Base-by-base conservation (phyloP, 2,329 filamentous ascomycete species). In the Neocucurbitaria cava region DNA sequence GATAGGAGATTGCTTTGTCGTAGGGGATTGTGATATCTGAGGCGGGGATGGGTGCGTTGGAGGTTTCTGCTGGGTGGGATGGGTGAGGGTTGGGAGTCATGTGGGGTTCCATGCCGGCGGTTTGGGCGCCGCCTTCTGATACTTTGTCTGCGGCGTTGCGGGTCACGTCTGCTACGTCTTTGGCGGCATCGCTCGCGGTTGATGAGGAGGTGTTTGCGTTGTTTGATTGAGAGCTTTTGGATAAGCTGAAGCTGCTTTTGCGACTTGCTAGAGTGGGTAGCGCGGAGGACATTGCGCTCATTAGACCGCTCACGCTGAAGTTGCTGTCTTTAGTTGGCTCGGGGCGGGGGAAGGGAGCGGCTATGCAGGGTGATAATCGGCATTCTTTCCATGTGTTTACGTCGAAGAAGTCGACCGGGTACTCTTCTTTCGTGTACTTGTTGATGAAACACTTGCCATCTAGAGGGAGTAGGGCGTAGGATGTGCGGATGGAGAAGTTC, bases 401-500 rank as follows among this genome's bases (percentile, higher is more conserved):
- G 66, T 94, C 83, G 76, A 92, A 96, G 72, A 96, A 96, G 73
- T 97, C 88, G 35, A 97, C 83, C 0, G 83, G 87, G 67, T 94
- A 96, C 59, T 90, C 84, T 69, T 96, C 88, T 56, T 89, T 88
- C 0, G 92, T 95, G 39, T 87, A 76, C 65, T 89, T 91, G 77
- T 97, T 89, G 66, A 96, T 82, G 73, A 96, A 98, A 75, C 92
- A 96, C 68, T 87, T 87, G 0, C 92, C 92, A 64, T 95, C 89
- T 52, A 96, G 89, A 0, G 94, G 94, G 0, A 98, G 82, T 8
- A 97, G 86, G 10, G 88, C 87, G 68, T 91, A 97, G 38, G 88
- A 93, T 0, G 92, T 96, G 7, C 94, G 85, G 45, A 98, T 87
- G 0, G 90, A 92, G 68, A 98, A 96, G 76, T 96, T 96, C 64